Evolutionary conservation across 441 rosid species (phyloP), one percentile per base, ranked within the genome.

Genomic region (Eutrema salsugineum): DNA sequence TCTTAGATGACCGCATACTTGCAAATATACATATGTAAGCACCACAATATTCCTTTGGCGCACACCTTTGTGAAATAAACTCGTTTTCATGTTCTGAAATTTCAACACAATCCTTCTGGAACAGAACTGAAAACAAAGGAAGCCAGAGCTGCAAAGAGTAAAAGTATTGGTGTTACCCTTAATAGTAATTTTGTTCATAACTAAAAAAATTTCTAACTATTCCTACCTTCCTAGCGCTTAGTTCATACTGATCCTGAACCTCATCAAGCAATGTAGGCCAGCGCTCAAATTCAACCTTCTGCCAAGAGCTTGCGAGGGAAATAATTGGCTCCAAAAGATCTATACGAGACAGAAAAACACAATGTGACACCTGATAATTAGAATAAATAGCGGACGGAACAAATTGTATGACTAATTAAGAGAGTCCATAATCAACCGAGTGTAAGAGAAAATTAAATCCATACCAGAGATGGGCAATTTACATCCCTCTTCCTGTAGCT

Each of bases 251-350:
- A 70, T 83, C 84, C 72, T 87, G 90, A 80, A 93, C 97, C 76
- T 91, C 97, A 80, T 93, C 86, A 43, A 96, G 89, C 87, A 96
- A 79, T 10, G 84, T 84, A 44, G 98, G 95, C 97, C 97, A 89
- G 35, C 88, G 82, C 49, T 89, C 97, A 61, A 86, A 85, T 77
- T 93, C 99, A 87, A 91, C 73, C 84, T 82, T 89, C 81, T 95
- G 93, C 98, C 99, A 95, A 20, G 86, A 82, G 80, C 88, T 81
- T 38, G 85, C 87, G 63, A 95, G 82, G 40, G 81, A 58, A 77
- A 77, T 54, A 71, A 95, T 80, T 54, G 94, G 98, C 77, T 86
- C 87, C 81, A 93, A 53, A 68, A 85, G 79, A 77, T 80, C 97
- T 94, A 64, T 32, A 71, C 38, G 64, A 56, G 58, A 80, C 5